Evolutionary conservation across 768 basidiomycete genomes (phyloP), one percentile per base, ranked within the genome.

Genomic region (Amanita pseudoporphyria): DNA sequence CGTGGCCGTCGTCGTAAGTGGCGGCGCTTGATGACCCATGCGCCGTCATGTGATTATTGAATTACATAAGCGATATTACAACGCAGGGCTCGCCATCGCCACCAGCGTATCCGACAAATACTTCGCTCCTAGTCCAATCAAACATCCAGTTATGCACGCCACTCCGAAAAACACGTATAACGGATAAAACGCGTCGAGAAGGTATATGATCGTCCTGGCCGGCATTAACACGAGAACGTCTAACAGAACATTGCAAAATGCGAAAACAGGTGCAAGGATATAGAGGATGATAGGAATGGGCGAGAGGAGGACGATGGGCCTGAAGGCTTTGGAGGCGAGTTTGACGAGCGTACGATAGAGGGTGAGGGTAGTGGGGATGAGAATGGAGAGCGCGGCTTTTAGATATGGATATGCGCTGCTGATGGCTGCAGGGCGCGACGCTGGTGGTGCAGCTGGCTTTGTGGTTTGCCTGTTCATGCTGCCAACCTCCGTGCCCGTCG

Each of bases 141-240:
- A 14, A 9, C 61, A 63, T 5, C 79, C 79, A 7, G 67, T 66
- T 44, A 82, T 72, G 53, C 75, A 78, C 1, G 80, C 79, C 1
- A 76, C 71, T 1, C 77, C 77, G 33, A 67, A 70, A 52, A 81
- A 72, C 12, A 79, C 70, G 54, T 81, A 82, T 30, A 80, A 45
- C 0, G 80, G 80, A 41, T 75, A 78, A 1, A 81, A 45, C 9
- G 69, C 66, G 6, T 72, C 68, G 14, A 72, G 58, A 22, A 74
- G 49, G 57, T 65, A 71, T 5, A 62, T 43, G 18, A 63, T 53
- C 31, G 72, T 58, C 10, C 57, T 53, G 54, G 72, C 74, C 0
- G 82, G 82, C 18, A 68, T 64, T 53, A 66, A 61, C 2, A 84
- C 35, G 48, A 74, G 64, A 19, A 72, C 33, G 40, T 73, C 67